phyloP scores from a whole-genome alignment of 805 yeast genomes.

The Groenewaldozyma tartarivorans region DNA sequence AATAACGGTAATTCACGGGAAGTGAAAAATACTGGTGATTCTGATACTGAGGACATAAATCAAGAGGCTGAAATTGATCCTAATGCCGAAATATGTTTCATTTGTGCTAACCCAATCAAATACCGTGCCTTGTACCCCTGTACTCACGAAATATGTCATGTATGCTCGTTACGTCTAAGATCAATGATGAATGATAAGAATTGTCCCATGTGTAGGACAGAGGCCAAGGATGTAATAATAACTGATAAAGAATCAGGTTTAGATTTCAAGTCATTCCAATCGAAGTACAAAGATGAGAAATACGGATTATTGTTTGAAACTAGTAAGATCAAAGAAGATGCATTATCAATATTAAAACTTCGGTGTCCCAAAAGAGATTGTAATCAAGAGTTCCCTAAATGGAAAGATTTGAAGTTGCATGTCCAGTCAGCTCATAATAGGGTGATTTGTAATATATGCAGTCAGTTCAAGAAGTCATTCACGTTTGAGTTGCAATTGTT shows the following conservation, averaged over 20 bases:
- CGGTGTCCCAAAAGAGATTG: constrained; percentile 45
- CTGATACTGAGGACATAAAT: constrained; percentile 1
- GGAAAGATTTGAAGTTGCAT: constrained; percentile 58
- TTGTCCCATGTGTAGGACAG: constrained; percentile 81
- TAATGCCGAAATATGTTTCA: constrained; percentile 48
- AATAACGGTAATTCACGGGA: background rate
- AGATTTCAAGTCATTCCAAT: constrained; percentile 28
- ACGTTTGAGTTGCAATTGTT: constrained; percentile 58
- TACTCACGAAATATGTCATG: constrained; percentile 74
- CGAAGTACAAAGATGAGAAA: constrained; percentile 33
- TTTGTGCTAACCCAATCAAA: constrained; percentile 69
- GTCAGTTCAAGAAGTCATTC: constrained; percentile 66
- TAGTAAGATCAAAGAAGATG: constrained; percentile 35
- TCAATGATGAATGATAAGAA: constrained; percentile 63
- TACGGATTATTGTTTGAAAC: constrained; percentile 55
- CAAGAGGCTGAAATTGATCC: constrained; percentile 1
- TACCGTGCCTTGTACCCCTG: constrained; percentile 71
- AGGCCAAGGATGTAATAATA: constrained; percentile 47
- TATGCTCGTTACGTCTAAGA: constrained; percentile 73
- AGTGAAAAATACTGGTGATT: too few species aligned
- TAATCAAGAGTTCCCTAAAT: constrained; percentile 34
- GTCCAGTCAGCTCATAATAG: constrained; percentile 51
- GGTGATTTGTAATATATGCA: constrained; percentile 67
- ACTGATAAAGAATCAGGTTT: constrained; percentile 37
- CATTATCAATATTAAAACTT: constrained; percentile 43